Evolutionary conservation across 2,329 filamentous ascomycete genomes (phyloP), one percentile per base, ranked within the genome.

Genomic region (Epichloe bromicola): DNA sequence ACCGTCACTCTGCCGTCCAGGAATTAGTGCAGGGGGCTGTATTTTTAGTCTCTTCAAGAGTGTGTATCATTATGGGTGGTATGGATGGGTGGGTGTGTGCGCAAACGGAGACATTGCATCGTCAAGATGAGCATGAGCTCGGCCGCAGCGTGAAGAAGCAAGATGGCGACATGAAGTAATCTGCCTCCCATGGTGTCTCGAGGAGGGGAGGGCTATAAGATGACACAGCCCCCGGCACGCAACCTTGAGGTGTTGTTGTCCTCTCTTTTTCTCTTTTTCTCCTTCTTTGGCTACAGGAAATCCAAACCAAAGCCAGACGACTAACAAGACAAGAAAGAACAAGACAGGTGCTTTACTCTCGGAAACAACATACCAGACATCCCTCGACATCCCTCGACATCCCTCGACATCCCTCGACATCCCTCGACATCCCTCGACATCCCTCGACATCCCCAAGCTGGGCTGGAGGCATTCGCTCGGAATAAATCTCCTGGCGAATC

Each of bases 151-250:
- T 30, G 17, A 49, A 23, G 39, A 34, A 34, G 19, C 20, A 30
- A 39, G 10, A 44, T 14, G 46, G 36, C 5, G 26, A 23, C 26
- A 39, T 40, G 42, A 50, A 3, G 40, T 34, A 20, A 23, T 34
- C 5, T 30, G 30, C 11, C 30, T 39, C n/a, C 34, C 42, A 45
- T 50, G 23, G 46, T 44, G 36, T 46, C 41, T 39, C 23, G 48
- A 17, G 30, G 30, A 37, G 10, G 34, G 14, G 7, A 37, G 11
- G 43, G 36, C 49, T 51, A 51, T 51, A 51, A 51, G 49, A 51
- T 34, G 43, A 20, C 37, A 30, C 43, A 42, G 12, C 20, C 26
- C 49, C 49, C 37, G 37, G 37, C 14, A 42, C 23, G 6, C 8
- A n/a, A 30, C 10, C 7, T 41, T 37, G 34, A 10, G 4, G 34